Evolutionary conservation across 2,329 filamentous ascomycete genomes (phyloP), one percentile per base, ranked within the genome.

Genomic region (Pseudocercospora fijiensis): DNA sequence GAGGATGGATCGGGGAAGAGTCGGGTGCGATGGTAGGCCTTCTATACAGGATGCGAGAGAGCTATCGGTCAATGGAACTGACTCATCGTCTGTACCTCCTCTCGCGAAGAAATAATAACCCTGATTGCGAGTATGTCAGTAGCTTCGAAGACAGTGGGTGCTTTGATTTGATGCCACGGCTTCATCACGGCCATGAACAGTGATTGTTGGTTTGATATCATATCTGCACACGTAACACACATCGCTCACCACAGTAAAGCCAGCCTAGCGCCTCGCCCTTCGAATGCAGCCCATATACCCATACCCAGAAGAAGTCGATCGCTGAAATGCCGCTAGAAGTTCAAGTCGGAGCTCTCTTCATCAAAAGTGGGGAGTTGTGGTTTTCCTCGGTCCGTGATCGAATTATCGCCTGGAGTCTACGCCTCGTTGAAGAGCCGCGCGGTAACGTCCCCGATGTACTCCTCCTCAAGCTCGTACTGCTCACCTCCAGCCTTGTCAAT

Each of bases 381-480:
- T 11, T 22, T 27, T 27, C n/a, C n/a, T n/a, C 13, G 9, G 11
- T 6, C 55, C 55, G 4, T 16, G 18, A 6, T 24, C 8, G 11
- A n/a, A 26, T 11, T 26, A 11, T 11, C 24, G 28, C 78, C 77
- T 41, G 16, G 16, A n/a, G 1, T 8, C 16, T 41, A 88, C 74
- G 86, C 84, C 77, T 97, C 93, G 41, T 90, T 90, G 33, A 97
- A 86, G 6, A 98, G 84, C 63, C 90, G 84, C 18, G 92, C 91
- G 0, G 91, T 96, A 67, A 98, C 89, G 70, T 96, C 92, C 3
- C 91, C 92, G 85, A 96, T 91, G 70, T 92, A 93, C 1, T 89
- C 92, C 72, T 95, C 90, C 74, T 96, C 91, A n/a, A 96, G 81
- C 71, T 91, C 88, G 75, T 96, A 95, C 74, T 95, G 90, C 69